phyloP scores from a whole-genome alignment of 345 rosid species.

The Populus alba region DNA sequence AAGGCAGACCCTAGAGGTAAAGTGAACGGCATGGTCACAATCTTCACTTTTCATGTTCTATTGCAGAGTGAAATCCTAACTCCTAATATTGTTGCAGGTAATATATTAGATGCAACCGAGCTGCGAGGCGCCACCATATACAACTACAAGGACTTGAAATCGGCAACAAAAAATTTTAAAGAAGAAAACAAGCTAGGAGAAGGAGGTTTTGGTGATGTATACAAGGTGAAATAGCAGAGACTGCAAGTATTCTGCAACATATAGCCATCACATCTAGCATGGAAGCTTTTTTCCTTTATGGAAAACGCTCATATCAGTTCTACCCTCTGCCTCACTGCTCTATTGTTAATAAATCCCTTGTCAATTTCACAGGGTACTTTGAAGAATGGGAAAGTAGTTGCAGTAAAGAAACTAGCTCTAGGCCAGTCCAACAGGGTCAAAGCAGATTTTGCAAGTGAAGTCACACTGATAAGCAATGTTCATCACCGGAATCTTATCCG shows the following conservation, averaged over 20 bases:
- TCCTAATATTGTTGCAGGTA: slow-evolving; percentile 14
- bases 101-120: slow-evolving; percentile 45
- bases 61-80: background rate
- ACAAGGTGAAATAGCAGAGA: slow-evolving; percentile 30
- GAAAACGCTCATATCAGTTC: too few species aligned
- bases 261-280: background rate
- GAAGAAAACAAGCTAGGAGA: slow-evolving; percentile 46
- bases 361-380: slow-evolving; percentile 32
- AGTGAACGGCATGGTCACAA: background rate
- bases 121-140: slow-evolving; percentile 41
- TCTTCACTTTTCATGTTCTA: background rate
- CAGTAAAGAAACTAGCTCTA: slow-evolving; percentile 47
- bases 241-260: background rate
- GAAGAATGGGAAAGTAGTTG: slow-evolving; percentile 48
- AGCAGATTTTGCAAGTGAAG: slow-evolving; percentile 43
- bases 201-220: slow-evolving; percentile 55
- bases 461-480: slow-evolving; percentile 48
- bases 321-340: background rate
- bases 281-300: background rate
- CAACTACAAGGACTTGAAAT: slow-evolving; percentile 37
- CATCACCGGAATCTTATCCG: slow-evolving; percentile 52
- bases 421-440: slow-evolving; percentile 25
- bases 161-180: slow-evolving; percentile 41
- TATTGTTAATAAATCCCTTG: background rate
- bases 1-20: slow-evolving; percentile 30